Evolutionary conservation across 768 basidiomycete genomes (phyloP).

Genomic region (Dentipellis sp.): DNA sequence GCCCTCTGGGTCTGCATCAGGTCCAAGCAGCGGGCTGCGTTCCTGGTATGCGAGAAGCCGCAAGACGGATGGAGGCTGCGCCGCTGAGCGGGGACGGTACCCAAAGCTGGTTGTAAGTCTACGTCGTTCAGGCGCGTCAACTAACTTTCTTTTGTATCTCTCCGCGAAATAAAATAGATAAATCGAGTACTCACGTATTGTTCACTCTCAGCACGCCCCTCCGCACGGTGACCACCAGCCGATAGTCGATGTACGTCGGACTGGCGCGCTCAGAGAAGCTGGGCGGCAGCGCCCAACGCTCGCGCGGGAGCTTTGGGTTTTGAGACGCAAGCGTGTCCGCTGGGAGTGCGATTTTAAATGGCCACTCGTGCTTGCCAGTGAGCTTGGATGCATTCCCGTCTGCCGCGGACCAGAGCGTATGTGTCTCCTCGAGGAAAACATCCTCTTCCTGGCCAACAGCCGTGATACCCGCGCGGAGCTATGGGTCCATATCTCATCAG

Average conservation of each 20-base stretch:
- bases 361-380: not conserved
- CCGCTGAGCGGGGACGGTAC: constrained; percentile 24
- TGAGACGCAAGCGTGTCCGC: not conserved
- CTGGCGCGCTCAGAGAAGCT: constrained; percentile 32
- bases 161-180: not conserved
- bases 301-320: not conserved
- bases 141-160: too few species aligned
- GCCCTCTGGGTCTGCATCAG: constrained; percentile 31
- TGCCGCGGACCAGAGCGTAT: not conserved
- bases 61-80: constrained; percentile 27
- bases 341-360: constrained; percentile 8
- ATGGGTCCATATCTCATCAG: not conserved
- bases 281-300: constrained; percentile 5
- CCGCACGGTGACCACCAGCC: constrained; percentile 38
- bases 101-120: constrained; percentile 26
- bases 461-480: constrained; percentile 8
- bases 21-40: constrained; percentile 24
- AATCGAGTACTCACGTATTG: constrained; percentile 29
- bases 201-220: constrained; percentile 40
- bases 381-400: not conserved
- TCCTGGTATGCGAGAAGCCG: constrained; percentile 28
- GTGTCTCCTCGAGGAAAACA: constrained; percentile 3
- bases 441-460: constrained; percentile 8
- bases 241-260: constrained; percentile 49
- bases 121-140: not conserved